Evolutionary conservation across 139 green algal species (phyloP).

Genomic region (Tetratostichococcus sp.): DNA sequence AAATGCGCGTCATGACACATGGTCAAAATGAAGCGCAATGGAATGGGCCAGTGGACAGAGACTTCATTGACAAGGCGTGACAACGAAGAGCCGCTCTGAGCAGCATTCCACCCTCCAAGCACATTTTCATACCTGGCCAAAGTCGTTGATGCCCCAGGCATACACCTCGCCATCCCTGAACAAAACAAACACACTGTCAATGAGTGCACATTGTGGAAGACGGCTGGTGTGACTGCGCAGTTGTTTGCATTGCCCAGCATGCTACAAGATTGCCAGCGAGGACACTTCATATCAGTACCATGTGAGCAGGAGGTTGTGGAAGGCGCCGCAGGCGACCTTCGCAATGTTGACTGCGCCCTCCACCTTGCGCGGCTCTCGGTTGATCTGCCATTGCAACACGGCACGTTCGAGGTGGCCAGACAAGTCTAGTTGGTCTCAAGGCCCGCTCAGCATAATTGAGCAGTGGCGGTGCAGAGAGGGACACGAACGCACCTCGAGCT

Average conservation of each 20-base stretch:
- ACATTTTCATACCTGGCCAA: slow-evolving; percentile 43
- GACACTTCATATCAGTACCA: not conserved
- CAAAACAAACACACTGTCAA: not conserved
- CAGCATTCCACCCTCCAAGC: too few species aligned
- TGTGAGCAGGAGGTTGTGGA: slow-evolving; percentile 82
- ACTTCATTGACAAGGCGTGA: too few species aligned
- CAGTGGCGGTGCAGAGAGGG: too few species aligned
- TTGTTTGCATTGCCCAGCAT: too few species aligned
- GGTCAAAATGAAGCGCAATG: not conserved
- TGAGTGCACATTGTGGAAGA: too few species aligned
- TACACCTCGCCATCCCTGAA: slow-evolving; percentile 42
- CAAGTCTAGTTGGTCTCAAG: too few species aligned
- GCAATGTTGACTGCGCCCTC: slow-evolving; percentile 44
- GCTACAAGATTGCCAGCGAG: too few species aligned
- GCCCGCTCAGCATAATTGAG: too few species aligned
- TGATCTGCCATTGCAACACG: slow-evolving; percentile 18
- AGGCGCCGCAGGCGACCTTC: slow-evolving; percentile 72
- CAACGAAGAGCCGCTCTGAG: too few species aligned
- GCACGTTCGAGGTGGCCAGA: too few species aligned
- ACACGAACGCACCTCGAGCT: not conserved
- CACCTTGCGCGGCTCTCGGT: slow-evolving; percentile 42
- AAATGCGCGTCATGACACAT: not conserved
- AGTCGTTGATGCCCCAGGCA: slow-evolving; percentile 85
- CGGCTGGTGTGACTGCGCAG: too few species aligned
- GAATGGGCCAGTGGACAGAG: slow-evolving; percentile 1